Conservation (phyloP, 768 basidiomycete genomes). For the Russula vinacea region DNA sequence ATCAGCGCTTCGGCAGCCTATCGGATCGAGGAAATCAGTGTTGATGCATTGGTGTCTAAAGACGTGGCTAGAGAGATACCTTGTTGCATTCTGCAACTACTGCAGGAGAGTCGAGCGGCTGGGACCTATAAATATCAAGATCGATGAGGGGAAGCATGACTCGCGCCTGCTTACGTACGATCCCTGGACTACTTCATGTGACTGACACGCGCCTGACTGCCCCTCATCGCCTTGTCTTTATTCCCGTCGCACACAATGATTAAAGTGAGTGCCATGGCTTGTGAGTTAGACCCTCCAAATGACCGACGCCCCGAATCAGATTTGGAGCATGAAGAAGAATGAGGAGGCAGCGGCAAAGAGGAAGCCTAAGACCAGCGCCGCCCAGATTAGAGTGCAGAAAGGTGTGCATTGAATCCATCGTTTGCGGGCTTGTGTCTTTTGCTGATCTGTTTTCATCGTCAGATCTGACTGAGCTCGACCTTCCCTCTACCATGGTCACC, state of each 20-base stretch:
- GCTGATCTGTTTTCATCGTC: slow-evolving; percentile 1
- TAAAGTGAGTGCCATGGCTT: slow-evolving; percentile 38
- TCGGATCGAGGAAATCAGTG: slow-evolving; percentile 2
- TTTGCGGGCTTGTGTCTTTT: not conserved
- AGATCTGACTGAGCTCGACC: slow-evolving; percentile 97
- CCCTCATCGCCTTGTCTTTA: not conserved
- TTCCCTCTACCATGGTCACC: slow-evolving; percentile 95
- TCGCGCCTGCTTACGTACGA: not conserved
- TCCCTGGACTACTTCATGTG: not conserved
- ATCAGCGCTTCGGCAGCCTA: slow-evolving; percentile 82
- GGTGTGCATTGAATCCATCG: slow-evolving; percentile 47
- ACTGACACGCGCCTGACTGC: not conserved
- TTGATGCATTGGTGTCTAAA: not conserved
- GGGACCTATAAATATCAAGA: slow-evolving; percentile 65
- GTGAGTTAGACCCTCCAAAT: slow-evolving; percentile 6
- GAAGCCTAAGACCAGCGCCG: slow-evolving; percentile 97
- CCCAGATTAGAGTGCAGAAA: slow-evolving; percentile 99
- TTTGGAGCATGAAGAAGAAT: slow-evolving; percentile 99
- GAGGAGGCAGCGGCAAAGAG: slow-evolving; percentile 97
- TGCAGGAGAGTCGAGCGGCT: slow-evolving; percentile 43
- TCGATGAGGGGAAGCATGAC: slow-evolving; percentile 68
- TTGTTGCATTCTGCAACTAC: slow-evolving; percentile 63
- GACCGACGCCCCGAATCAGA: slow-evolving; percentile 48
- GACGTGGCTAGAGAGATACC: slow-evolving; percentile 37
- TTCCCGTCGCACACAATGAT: slow-evolving; percentile 38